A percentile compares a stretch with the other conserved stretches of the same genome.
These are phyloP conservation scores for Calonectria pseudoturangicola DNA, from an alignment of 2,329 filamentous ascomycete species.

Conservation along the genomic window DNA sequence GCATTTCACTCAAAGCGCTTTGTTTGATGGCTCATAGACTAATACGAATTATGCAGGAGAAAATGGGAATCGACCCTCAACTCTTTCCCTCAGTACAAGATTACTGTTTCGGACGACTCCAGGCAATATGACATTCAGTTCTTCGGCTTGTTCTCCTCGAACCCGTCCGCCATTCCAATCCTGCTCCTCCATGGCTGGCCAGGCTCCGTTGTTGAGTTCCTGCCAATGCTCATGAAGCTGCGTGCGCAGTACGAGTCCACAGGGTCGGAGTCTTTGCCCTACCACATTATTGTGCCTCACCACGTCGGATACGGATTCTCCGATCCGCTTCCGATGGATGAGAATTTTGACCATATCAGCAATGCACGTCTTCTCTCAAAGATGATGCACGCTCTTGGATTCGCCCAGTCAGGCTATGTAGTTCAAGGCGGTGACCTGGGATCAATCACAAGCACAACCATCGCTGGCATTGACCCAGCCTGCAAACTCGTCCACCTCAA, in stretches of 20 bases:
- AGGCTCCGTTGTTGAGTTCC: slow-evolving; percentile 44
- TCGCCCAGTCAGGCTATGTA: slow-evolving; percentile 35
- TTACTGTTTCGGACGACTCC: slow-evolving; percentile 30
- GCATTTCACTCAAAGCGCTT: background rate
- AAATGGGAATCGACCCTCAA: slow-evolving; percentile 46
- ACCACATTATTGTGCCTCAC: slow-evolving; percentile 31
- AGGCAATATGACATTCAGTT: slow-evolving; percentile 40
- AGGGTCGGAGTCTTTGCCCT: slow-evolving; percentile 29
- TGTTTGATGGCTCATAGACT: background rate
- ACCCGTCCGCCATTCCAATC: slow-evolving; percentile 4
- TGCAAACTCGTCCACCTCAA: slow-evolving; percentile 32
- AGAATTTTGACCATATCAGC: slow-evolving; percentile 20
- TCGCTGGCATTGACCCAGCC: slow-evolving; percentile 31
- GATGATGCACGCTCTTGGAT: slow-evolving; percentile 31
- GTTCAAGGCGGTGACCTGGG: slow-evolving; percentile 45
- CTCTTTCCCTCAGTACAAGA: slow-evolving; percentile 43
- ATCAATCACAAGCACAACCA: slow-evolving; percentile 36
- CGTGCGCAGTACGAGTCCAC: background rate
- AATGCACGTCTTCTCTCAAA: slow-evolving; percentile 30
- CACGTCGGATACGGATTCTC: slow-evolving; percentile 31
- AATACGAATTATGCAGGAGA: background rate
- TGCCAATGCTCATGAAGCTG: slow-evolving; percentile 38
- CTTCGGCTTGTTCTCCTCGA: slow-evolving; percentile 39
- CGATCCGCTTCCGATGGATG: slow-evolving; percentile 18
- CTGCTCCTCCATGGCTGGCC: slow-evolving; percentile 47